A percentile compares a stretch with the other conserved stretches of the same genome.
Evolutionary conservation across 176 grass and related monocot genomes (phyloP).

Genomic region (Hsuehochloa calcarea): DNA sequence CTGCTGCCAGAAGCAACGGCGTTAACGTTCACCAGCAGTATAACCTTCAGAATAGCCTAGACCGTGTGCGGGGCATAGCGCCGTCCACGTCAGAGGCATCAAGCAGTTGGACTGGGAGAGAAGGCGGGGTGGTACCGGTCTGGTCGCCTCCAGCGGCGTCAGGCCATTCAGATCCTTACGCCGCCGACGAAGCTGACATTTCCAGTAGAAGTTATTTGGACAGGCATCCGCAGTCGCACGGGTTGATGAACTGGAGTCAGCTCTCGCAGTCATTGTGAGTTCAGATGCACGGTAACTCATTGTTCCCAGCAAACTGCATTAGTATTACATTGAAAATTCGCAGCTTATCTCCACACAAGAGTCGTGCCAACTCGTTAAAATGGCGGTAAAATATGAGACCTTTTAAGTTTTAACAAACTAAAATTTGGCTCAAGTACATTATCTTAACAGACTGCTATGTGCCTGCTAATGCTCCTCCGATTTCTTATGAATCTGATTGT

Average conservation of each 20-base stretch:
- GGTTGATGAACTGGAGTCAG: slow-evolving; percentile 84
- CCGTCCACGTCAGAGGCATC: slow-evolving; percentile 66
- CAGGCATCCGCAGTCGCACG: slow-evolving; percentile 62
- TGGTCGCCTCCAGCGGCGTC: slow-evolving; percentile 78
- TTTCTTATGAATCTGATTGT: slow-evolving; percentile 32
- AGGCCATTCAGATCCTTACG: slow-evolving; percentile 55
- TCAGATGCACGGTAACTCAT: slow-evolving; percentile 44
- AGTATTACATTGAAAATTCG: background rate
- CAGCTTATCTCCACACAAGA: background rate
- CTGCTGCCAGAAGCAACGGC: slow-evolving; percentile 31
- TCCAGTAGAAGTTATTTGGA: slow-evolving; percentile 63
- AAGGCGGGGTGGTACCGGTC: slow-evolving; percentile 78
- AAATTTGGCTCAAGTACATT: slow-evolving; percentile 7
- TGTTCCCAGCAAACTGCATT: background rate
- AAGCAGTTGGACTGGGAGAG: slow-evolving; percentile 76
- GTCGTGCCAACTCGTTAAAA: background rate
- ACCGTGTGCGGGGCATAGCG: slow-evolving; percentile 12
- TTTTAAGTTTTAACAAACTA: background rate
- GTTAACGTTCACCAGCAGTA: slow-evolving; percentile 47
- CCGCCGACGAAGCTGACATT: slow-evolving; percentile 59
- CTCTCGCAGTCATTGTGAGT: slow-evolving; percentile 77
- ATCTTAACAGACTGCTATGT: slow-evolving; percentile 4
- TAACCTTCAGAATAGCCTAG: slow-evolving; percentile 32
- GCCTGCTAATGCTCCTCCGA: slow-evolving; percentile 20
- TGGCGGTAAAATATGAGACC: background rate